These are phyloP conservation scores for Gypsophila paniculata DNA, from an alignment of 179 eudicot genomes.

Conservation along the genomic window DNA sequence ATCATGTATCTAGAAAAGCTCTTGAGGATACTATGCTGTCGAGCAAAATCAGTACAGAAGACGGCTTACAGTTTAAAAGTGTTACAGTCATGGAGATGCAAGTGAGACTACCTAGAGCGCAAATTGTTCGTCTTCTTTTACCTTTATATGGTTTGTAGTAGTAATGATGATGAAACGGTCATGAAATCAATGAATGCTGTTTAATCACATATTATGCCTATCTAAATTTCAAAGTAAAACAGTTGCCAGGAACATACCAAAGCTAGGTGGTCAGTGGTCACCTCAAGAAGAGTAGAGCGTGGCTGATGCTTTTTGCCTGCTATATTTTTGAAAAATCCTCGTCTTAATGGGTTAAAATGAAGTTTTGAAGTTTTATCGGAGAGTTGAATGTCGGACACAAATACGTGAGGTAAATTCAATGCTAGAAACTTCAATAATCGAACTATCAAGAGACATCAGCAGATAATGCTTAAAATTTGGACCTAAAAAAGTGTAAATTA, in stretches of 20 bases:
- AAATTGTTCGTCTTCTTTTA: no score
- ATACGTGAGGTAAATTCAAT: no score
- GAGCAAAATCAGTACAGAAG: no score
- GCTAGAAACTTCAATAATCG: not conserved
- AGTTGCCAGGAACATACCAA: not conserved
- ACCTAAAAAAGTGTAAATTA: not conserved
- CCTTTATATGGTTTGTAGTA: not conserved
- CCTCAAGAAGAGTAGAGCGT: constrained; percentile 10
- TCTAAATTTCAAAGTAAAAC: not conserved
- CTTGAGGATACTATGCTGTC: no score
- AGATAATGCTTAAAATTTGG: constrained; percentile 6
- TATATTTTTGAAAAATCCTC: not conserved
- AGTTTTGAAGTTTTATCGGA: no score
- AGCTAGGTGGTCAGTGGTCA: not conserved
- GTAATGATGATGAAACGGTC: not conserved
- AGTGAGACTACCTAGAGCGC: not conserved
- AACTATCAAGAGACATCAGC: not conserved
- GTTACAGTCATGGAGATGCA: not conserved
- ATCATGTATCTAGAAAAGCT: not conserved
- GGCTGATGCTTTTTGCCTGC: not conserved
- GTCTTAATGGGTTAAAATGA: no score
- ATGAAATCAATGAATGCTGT: not conserved
- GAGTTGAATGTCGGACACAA: no score
- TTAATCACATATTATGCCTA: not conserved
- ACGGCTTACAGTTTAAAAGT: not conserved